Percentiles rank a stretch among this genome's conserved stretches.
These are phyloP conservation scores for Botrytis byssoidea DNA, from an alignment of 2,329 filamentous ascomycete species.

Conservation along the genomic window DNA sequence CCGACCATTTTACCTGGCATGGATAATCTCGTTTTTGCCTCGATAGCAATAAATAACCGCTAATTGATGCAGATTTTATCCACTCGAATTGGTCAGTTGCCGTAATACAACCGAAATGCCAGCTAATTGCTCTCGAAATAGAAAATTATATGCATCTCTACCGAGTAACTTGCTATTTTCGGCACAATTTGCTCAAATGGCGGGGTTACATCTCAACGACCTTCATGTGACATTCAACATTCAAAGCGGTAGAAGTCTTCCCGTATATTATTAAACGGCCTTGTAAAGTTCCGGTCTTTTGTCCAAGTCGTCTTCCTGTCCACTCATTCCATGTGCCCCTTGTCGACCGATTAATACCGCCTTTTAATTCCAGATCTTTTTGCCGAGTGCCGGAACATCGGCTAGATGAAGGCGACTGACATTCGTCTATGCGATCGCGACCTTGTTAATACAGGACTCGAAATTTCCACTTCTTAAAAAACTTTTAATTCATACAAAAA, in stretches of 20 bases:
- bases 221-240: background rate
- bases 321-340: background rate
- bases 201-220: background rate
- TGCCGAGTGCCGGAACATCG: background rate
- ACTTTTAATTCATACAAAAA: background rate
- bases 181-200: constrained; percentile 1
- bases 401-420: background rate
- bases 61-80: background rate
- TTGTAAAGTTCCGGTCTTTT: background rate
- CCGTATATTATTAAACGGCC: background rate
- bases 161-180: constrained; percentile 10
- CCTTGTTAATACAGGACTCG: background rate
- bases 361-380: background rate
- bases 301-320: background rate
- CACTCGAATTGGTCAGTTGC: background rate
- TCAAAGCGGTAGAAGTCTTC: background rate
- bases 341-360: background rate
- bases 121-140: constrained; percentile 14
- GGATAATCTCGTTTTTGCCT: background rate
- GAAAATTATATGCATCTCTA: background rate
- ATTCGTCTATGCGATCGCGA: background rate
- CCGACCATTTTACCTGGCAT: background rate
- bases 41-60: background rate
- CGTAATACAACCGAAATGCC: constrained; percentile 3
- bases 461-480: no score